Base-by-base conservation (phyloP, 2,329 filamentous ascomycete species). In the Aspergillus ochraceoroseus region DNA sequence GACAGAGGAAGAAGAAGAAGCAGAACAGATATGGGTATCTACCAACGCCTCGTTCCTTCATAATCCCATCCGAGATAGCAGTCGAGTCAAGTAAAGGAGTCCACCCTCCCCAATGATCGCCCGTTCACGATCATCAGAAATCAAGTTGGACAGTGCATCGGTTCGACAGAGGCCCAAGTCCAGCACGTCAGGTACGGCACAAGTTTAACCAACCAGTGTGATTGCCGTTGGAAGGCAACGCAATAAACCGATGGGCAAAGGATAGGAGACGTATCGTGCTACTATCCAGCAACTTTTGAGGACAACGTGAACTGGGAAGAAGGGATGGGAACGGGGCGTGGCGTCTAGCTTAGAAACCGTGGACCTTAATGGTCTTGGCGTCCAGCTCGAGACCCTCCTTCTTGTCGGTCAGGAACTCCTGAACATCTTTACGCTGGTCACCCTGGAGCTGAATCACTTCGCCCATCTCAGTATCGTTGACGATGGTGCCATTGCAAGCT, bases 401-500 rank as follows among this genome's bases (percentile, higher is more conserved):
- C 79, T 94, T 94, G 75, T 95, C 86, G 72, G 82, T 82, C 71
- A 96, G 82, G 76, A 96, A 98, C 66, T 95, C 88, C 71, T 94
- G 86, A 68, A 95, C 86, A 80, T 95, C 88, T 75, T 94, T 94
- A 73, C 92, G 90, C 78, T 98, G 92, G 70, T 98, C 92, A 63
- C 92, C 92, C 73, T 98, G 92, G 65, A 98, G 85, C 79, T 98
- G 92, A 67, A 98, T 95, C 79, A 96, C 90, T 78, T 96, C 89
- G 68, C 90, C 90, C 87, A 95, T 95, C 73, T 94, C 88, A 59
- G 79, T 80, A 73, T 96, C 90, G 66, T 81, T 81, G 72, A 96
- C 89, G 70, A 96, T 94, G 74, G 89, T 96, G 80, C 92, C 92
- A 95, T 98, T 96, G 87, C 90, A 96, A 71, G 92, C 90, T 87